These are phyloP conservation scores for Metarhizium rileyi DNA, from an alignment of 2,329 filamentous ascomycete species.

Conservation along the genomic window DNA sequence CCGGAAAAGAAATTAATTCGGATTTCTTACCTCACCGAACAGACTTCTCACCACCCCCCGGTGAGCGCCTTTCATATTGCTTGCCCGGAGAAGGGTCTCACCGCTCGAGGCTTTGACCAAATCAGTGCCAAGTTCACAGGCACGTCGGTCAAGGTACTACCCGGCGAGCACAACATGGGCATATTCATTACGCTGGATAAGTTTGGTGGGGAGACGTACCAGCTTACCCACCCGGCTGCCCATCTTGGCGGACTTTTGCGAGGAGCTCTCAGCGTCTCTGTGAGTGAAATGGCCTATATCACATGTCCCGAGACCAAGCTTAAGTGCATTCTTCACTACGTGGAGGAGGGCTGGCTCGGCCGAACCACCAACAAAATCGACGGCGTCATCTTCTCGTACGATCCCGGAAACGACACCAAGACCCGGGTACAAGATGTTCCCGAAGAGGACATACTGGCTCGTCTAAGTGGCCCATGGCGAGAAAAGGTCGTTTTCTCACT, in stretches of 20 bases:
- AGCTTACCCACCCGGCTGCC: constrained; percentile 88
- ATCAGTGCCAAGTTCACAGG: constrained; percentile 97
- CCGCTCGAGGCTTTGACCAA: constrained; percentile 87
- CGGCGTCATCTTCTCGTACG: constrained; percentile 83
- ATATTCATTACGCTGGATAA: constrained; percentile 86
- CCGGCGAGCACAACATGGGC: constrained; percentile 87
- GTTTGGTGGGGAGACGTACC: constrained; percentile 80
- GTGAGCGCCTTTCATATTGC: constrained; percentile 93
- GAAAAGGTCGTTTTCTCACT: constrained; percentile 54
- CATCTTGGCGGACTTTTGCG: constrained; percentile 81
- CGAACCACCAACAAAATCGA: constrained; percentile 86
- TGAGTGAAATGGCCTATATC: constrained; percentile 81
- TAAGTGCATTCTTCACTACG: constrained; percentile 86
- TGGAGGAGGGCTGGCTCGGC: constrained; percentile 91
- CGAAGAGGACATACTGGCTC: constrained; percentile 71
- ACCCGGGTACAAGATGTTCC: constrained; percentile 76
- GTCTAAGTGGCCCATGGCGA: constrained; percentile 81
- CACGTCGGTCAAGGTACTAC: constrained; percentile 82
- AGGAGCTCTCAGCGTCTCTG: constrained; percentile 80
- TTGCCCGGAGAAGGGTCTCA: constrained; percentile 83
- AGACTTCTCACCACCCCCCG: constrained; percentile 95
- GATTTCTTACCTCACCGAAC: constrained; percentile 91
- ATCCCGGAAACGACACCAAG: constrained; percentile 76
- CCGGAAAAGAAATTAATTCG: constrained; percentile 49
- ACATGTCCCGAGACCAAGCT: constrained; percentile 83